Conservation (phyloP, 306 rosid species). For the Quercus robur region DNA sequence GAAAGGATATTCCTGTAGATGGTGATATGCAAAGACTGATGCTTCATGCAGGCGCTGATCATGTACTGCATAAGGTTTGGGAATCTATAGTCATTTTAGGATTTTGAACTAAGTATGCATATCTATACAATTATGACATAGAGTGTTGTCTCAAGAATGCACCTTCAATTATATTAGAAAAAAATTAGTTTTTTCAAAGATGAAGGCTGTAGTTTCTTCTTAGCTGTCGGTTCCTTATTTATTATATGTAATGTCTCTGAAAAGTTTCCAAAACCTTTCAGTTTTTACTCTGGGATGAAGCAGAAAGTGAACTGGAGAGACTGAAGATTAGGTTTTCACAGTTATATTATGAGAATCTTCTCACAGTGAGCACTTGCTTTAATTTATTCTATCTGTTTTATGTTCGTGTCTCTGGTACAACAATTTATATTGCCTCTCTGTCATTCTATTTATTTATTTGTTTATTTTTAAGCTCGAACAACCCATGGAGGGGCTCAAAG, state of each 20-base stretch:
- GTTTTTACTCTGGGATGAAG: slow-evolving; percentile 58
- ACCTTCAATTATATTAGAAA: not conserved
- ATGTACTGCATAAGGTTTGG: slow-evolving; percentile 71
- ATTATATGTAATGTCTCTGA: slow-evolving; percentile 14
- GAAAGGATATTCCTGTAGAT: slow-evolving; percentile 71
- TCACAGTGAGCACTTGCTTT: slow-evolving; percentile 50
- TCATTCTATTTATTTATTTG: too few relatives aligned
- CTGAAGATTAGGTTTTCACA: slow-evolving; percentile 76
- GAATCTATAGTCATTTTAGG: slow-evolving; percentile 4
- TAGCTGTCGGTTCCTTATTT: not conserved
- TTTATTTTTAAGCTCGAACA: slow-evolving; percentile 54
- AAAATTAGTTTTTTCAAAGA: not conserved
- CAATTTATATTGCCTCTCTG: not conserved
- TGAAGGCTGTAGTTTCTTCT: not conserved
- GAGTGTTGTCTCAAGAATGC: not conserved
- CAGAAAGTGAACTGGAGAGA: slow-evolving; percentile 59
- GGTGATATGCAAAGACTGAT: slow-evolving; percentile 50
- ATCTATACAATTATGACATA: not conserved
- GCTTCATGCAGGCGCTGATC: slow-evolving; percentile 75
- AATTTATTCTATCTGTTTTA: slow-evolving; percentile 2
- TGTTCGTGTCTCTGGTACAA: slow-evolving; percentile 6
- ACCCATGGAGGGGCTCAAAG: slow-evolving; percentile 79
- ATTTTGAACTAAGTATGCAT: not conserved
- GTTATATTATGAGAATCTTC: slow-evolving; percentile 74
- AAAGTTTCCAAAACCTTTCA: slow-evolving; percentile 38